Evolutionary conservation across 805 yeast species (phyloP).

Genomic region (Saccharomycopsis guyanensis): DNA sequence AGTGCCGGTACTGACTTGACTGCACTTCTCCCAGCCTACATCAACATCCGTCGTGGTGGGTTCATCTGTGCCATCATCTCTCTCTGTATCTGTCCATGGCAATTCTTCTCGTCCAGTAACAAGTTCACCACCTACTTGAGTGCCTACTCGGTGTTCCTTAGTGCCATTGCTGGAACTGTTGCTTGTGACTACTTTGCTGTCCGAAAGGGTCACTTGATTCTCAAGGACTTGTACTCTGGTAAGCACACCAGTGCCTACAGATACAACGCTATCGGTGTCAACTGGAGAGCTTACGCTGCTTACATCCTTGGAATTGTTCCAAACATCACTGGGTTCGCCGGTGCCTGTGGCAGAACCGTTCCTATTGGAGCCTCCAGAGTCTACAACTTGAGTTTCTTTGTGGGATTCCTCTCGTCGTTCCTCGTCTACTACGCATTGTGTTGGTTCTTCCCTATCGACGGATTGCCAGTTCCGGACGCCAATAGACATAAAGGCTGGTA

Average conservation of each 20-base stretch:
- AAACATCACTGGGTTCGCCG: constrained; percentile 81
- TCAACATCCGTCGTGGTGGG: constrained; percentile 75
- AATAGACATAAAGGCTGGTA: constrained; percentile 49
- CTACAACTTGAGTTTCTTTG: constrained; percentile 66
- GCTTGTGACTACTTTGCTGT: constrained; percentile 62
- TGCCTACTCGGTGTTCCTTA: constrained; percentile 76
- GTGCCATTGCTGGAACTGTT: constrained; percentile 76
- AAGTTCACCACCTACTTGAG: constrained; percentile 73
- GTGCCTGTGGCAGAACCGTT: constrained; percentile 70
- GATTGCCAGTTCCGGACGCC: constrained; percentile 33
- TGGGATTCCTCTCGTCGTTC: constrained; percentile 61
- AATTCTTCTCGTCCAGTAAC: constrained; percentile 58
- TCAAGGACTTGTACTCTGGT: constrained; percentile 57
- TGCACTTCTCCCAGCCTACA: constrained; percentile 52
- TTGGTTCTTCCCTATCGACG: constrained; percentile 44
- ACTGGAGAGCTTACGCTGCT: constrained; percentile 81
- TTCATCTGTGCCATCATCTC: constrained; percentile 69
- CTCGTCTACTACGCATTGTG: constrained; percentile 47
- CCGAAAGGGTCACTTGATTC: constrained; percentile 60
- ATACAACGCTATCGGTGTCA: constrained; percentile 56
- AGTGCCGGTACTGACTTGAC: constrained; percentile 71
- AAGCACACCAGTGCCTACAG: constrained; percentile 41
- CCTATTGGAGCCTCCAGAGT: constrained; percentile 73
- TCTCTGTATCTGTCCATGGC: constrained; percentile 76
- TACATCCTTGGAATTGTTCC: constrained; percentile 76